Evolutionary conservation across 129 eudicot species (phyloP).

Genomic region (Lonicera japonica): DNA sequence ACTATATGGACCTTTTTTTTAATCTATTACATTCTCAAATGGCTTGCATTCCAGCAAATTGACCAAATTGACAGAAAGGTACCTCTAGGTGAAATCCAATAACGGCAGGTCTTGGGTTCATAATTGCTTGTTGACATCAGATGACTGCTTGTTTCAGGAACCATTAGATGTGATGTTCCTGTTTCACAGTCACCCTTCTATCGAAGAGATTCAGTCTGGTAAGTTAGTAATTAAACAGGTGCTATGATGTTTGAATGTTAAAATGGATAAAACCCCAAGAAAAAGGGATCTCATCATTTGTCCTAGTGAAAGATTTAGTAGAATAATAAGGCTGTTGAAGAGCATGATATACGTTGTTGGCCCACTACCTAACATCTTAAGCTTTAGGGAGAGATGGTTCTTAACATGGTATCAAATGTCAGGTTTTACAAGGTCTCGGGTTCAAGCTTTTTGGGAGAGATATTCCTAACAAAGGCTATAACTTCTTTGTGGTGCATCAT

Average conservation of each 20-base stretch:
- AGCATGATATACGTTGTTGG: no score
- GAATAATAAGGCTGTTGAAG: no score
- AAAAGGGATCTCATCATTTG: constrained; percentile 7
- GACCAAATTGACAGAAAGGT: constrained; percentile 11
- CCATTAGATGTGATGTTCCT: constrained; percentile 10
- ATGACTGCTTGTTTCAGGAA: not conserved
- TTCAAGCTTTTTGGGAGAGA: no score
- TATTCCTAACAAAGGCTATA: no score
- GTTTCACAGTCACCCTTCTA: constrained; percentile 11
- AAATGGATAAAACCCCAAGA: no score
- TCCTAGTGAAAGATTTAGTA: constrained; percentile 23
- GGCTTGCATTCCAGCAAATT: constrained; percentile 12
- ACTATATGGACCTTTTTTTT: constrained; percentile 20
- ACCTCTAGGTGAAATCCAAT: constrained; percentile 4
- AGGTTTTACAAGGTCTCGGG: no score
- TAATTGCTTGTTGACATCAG: constrained; percentile 9
- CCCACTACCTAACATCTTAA: no score
- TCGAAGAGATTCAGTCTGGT: constrained; percentile 18
- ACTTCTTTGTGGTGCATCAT: no score
- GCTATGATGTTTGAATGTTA: no score
- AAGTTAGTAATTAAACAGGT: no score
- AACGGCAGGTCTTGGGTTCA: not conserved
- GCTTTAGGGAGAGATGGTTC: no score
- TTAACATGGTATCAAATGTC: no score
- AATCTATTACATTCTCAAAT: constrained; percentile 10